Evolutionary conservation across 106 monocot species (phyloP), one percentile per base, ranked within the genome.

Genomic region (Dioscorea alata): DNA sequence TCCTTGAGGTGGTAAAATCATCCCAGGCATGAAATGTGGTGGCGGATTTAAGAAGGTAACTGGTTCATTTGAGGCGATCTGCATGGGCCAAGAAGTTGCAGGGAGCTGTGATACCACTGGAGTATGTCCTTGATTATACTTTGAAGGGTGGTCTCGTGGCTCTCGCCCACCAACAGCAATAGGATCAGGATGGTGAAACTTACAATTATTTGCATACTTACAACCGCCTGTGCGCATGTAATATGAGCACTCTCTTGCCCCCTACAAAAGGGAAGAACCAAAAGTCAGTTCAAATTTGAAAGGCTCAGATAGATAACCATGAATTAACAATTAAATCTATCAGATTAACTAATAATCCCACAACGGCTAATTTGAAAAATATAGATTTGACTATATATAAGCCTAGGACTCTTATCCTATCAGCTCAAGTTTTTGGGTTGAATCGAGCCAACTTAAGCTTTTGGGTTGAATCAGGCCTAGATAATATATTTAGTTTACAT

Each of bases 131-230:
- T 23, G 50, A 50, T 17, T 63, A 32, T 58, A 42, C 9, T 6
- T 6, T 42, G 42, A 42, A 42, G 42, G 42, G 66, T 49, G 59
- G 32, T 59, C 61, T 59, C 8, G 60, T 33, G 20, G 28, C 25
- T 53, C 59, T 15, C 14, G 64, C 49, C 70, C 71, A 49, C 65
- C 58, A 19, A 34, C 48, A 33, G 70, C 76, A 54, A 50, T 78
- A 61, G 84, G 88, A 73, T 88, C 80, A 61, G 84, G 88, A 73
- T 88, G 88, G 69, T 84, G 75, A 72, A 58, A 81, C 65, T 72
- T 81, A 70, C 88, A 88, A 50, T 69, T 73, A 19, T 69, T 73
- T 66, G 78, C 66, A 69, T 59, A 81, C 61, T 81, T 84, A 75
- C 88, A 88, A 51, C 80, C 71, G 42, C 84, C 81, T 57, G 64